A percentile compares a stretch with the other conserved stretches of the same genome.
Evolutionary conservation across 2,329 filamentous ascomycete genomes (phyloP).

Genomic region (Septoria linicola): DNA sequence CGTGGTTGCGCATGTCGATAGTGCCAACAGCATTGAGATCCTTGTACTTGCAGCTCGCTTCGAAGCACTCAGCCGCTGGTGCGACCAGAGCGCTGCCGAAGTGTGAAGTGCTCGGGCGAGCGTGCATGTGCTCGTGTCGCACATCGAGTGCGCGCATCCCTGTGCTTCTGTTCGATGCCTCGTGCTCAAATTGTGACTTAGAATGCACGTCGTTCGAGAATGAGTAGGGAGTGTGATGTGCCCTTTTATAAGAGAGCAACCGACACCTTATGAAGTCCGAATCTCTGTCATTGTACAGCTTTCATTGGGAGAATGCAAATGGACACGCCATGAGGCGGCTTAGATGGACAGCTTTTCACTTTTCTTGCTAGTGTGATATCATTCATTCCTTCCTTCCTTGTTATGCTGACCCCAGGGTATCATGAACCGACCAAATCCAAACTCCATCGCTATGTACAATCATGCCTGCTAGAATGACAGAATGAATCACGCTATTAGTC

Average conservation of each 20-base stretch:
- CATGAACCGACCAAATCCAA: neutral
- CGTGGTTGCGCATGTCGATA: neutral
- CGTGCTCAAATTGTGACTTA: too few species aligned
- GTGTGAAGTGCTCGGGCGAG: neutral
- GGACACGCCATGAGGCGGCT: neutral
- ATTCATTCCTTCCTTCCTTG: neutral
- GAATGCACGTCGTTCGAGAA: too few species aligned
- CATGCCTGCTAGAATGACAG: neutral
- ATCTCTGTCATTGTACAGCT: too few species aligned
- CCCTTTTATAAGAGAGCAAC: too few species aligned
- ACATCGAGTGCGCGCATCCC: too few species aligned
- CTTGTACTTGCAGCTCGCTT: conserved; percentile 7
- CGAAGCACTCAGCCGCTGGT: neutral
- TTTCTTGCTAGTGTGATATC: too few species aligned
- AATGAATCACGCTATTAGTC: neutral
- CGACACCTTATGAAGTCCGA: too few species aligned
- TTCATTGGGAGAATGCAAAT: too few species aligned
- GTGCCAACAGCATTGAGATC: conserved; percentile 1
- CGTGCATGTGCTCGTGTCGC: neutral
- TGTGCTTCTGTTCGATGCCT: too few species aligned
- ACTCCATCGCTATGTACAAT: neutral
- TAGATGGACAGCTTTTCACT: neutral
- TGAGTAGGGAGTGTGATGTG: too few species aligned
- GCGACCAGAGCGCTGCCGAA: neutral
- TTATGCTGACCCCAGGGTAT: conserved; percentile 6